phyloP scores from a whole-genome alignment of 331 rosid genomes.

The Malus hybrid region DNA sequence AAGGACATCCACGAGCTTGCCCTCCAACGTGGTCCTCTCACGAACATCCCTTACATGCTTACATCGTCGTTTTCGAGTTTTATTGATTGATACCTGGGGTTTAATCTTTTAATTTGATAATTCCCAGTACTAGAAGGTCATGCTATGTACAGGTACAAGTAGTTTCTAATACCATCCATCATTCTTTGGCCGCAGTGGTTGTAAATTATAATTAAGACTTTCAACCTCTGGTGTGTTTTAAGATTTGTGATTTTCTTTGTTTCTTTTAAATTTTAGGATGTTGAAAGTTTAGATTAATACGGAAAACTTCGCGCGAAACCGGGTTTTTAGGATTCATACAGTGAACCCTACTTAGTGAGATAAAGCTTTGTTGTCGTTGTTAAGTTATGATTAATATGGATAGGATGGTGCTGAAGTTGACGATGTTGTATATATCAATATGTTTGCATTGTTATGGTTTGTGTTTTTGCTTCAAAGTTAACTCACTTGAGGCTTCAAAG shows the following conservation, averaged over 20 bases:
- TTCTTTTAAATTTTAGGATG: not conserved
- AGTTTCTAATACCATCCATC: constrained; percentile 10
- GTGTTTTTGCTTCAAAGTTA: not conserved
- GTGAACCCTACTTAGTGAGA: too few species aligned
- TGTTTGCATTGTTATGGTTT: not conserved
- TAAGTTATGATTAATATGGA: too few species aligned
- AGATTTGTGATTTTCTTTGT: constrained; percentile 10
- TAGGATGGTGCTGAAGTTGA: not conserved
- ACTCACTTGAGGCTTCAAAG: not conserved
- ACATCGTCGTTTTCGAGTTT: constrained; percentile 73
- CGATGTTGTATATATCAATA: not conserved
- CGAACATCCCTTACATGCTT: constrained; percentile 59
- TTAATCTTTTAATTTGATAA: not conserved
- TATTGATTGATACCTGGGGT: constrained; percentile 19
- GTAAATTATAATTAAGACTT: constrained; percentile 16
- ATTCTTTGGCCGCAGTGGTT: constrained; percentile 45
- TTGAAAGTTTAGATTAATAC: not conserved
- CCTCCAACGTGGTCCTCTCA: constrained; percentile 58
- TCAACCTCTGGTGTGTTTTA: constrained; percentile 15
- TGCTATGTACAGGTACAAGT: constrained; percentile 54
- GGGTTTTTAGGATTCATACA: too few species aligned
- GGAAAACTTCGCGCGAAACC: too few species aligned
- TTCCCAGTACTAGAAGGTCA: constrained; percentile 15
- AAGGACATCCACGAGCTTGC: constrained; percentile 84
- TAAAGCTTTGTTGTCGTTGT: too few species aligned